phyloP scores from a whole-genome alignment of 805 yeast species.

The Candida insectorum region DNA sequence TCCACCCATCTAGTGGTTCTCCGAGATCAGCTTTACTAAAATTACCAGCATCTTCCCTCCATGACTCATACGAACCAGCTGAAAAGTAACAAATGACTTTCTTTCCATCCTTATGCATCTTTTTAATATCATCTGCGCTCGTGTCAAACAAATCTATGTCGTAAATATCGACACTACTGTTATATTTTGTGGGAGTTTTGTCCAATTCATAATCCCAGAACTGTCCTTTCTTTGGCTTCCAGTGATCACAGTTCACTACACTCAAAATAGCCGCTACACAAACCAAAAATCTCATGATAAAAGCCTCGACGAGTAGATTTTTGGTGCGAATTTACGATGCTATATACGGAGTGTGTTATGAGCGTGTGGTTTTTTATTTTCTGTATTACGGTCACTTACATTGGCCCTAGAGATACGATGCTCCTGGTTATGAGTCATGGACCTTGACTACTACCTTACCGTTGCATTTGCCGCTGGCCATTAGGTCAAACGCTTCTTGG shows the following conservation, averaged over 20 bases:
- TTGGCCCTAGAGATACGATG: too few species aligned
- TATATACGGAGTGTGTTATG: too few species aligned
- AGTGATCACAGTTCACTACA: too few species aligned
- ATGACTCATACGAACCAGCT: constrained; percentile 27
- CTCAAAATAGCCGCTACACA: too few species aligned
- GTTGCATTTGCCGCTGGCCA: constrained; percentile 46
- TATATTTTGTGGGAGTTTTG: constrained; percentile 7
- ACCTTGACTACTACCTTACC: constrained; percentile 64
- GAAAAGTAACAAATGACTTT: constrained; percentile 27
- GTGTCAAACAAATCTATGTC: constrained; percentile 21
- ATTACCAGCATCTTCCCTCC: constrained; percentile 19
- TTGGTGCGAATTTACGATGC: too few species aligned
- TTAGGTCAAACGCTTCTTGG: constrained; percentile 46
- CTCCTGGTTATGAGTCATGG: too few species aligned
- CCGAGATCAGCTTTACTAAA: constrained; percentile 20
- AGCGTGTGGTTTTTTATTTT: too few species aligned
- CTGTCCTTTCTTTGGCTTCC: constrained; percentile 11
- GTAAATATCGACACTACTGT: constrained; percentile 14
- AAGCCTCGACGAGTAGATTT: too few species aligned
- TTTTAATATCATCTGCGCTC: constrained; percentile 6
- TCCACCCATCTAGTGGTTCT: constrained; percentile 21
- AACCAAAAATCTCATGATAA: too few species aligned
- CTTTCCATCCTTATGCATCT: constrained; percentile 15
- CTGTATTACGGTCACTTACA: too few species aligned
- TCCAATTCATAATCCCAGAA: constrained; percentile 21